Percentiles rank a stretch among this genome's conserved stretches.
These are phyloP conservation scores for Saccharomycopsis oosterbeekiorum DNA, from an alignment of 805 yeast species.

Conservation along the genomic window DNA sequence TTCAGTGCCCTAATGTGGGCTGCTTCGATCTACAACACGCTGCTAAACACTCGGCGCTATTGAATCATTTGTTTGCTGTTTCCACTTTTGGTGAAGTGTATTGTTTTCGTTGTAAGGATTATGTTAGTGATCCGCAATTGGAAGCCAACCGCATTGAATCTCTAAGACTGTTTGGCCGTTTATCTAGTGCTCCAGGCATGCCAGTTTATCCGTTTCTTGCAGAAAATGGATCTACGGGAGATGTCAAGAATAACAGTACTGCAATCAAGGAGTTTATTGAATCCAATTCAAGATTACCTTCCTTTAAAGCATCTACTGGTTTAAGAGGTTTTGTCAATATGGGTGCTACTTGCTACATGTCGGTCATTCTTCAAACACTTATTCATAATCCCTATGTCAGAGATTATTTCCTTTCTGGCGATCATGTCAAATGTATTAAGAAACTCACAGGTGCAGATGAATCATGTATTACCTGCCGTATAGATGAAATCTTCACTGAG, in stretches of 20 bases:
- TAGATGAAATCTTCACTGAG: conserved; percentile 67
- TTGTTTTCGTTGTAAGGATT: conserved; percentile 73
- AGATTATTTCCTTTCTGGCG: conserved; percentile 65
- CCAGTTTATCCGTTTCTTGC: conserved; percentile 25
- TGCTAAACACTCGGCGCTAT: conserved; percentile 34
- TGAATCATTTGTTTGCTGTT: conserved; percentile 52
- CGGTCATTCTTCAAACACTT: conserved; percentile 80
- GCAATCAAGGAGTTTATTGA: conserved; percentile 22
- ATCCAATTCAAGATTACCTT: conserved; percentile 33
- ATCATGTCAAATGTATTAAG: conserved; percentile 49
- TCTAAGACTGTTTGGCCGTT: conserved; percentile 19
- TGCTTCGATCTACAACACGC: conserved; percentile 47
- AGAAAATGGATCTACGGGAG: conserved; percentile 13
- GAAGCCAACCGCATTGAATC: conserved; percentile 38
- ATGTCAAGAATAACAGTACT: background rate
- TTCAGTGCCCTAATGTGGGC: conserved; percentile 72
- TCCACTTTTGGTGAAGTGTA: conserved; percentile 56
- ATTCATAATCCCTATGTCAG: conserved; percentile 86
- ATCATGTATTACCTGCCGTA: conserved; percentile 71
- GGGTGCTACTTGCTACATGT: conserved; percentile 98
- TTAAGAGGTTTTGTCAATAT: conserved; percentile 81
- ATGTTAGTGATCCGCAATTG: conserved; percentile 50
- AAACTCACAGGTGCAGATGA: conserved; percentile 20
- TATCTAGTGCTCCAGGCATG: conserved; percentile 24
- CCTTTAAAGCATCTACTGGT: conserved; percentile 57